Evolutionary conservation across 23 red algal genomes (phyloP).

Genomic region (Gracilaria domingensis): DNA sequence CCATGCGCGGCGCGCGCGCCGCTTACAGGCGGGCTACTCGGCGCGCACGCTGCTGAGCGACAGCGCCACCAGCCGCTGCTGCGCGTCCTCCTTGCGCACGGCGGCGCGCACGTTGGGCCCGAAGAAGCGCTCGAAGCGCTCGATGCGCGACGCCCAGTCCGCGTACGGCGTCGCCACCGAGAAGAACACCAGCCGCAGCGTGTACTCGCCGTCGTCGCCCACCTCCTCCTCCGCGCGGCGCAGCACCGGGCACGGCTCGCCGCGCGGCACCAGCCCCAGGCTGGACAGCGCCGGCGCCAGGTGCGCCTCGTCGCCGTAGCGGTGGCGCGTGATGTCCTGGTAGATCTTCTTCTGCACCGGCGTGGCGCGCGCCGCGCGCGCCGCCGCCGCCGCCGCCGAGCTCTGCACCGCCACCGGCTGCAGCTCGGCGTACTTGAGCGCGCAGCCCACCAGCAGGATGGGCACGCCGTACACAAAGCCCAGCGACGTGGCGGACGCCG

Average conservation of each 20-base stretch:
- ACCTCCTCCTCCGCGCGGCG: constrained; percentile 60
- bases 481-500: constrained; percentile 89
- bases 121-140: constrained; percentile 89
- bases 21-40: no score
- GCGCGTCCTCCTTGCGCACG: constrained; percentile 64
- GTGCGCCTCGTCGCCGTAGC: constrained; percentile 97
- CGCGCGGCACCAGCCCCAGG: constrained; percentile 84
- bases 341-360: constrained; percentile 91
- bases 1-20: no score
- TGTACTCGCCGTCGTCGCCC: constrained; percentile 67
- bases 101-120: constrained; percentile 74
- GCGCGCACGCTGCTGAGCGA: constrained; percentile 21
- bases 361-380: constrained; percentile 71
- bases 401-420: constrained; percentile 70
- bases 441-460: constrained; percentile 88
- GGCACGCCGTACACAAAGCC: constrained; percentile 98
- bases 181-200: constrained; percentile 73
- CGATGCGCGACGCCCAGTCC: constrained; percentile 61
- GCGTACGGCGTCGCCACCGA: constrained; percentile 76
- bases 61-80: constrained; percentile 83
- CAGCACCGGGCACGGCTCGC: constrained; percentile 82
- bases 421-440: constrained; percentile 98
- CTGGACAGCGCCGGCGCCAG: constrained; percentile 73
- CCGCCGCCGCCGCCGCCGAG: constrained; percentile 27
- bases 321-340: constrained; percentile 93